These are phyloP conservation scores for Talaromyces atroroseus DNA, from an alignment of 2,329 filamentous ascomycete genomes.

Conservation along the genomic window DNA sequence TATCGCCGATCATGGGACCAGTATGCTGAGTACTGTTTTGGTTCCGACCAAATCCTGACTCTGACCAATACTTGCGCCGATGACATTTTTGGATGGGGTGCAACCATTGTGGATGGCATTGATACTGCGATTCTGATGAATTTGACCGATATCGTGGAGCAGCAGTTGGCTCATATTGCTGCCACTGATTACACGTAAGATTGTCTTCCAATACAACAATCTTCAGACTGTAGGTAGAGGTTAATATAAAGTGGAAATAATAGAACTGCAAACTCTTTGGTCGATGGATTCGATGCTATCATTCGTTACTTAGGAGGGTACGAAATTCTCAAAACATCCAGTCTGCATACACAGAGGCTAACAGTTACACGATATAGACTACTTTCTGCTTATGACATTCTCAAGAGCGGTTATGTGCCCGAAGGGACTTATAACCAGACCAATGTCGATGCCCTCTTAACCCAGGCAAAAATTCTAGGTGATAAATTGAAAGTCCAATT, in stretches of 20 bases:
- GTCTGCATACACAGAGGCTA: not conserved
- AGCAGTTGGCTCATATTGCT: slow-evolving; percentile 19
- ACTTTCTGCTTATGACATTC: slow-evolving; percentile 19
- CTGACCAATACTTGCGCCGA: slow-evolving; percentile 16
- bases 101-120: slow-evolving; percentile 20
- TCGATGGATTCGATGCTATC: slow-evolving; percentile 20
- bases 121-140: slow-evolving; percentile 22
- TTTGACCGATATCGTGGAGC: slow-evolving; percentile 20
- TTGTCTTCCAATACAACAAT: not conserved
- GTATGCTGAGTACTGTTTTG: slow-evolving; percentile 20
- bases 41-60: slow-evolving; percentile 18
- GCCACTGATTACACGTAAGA: slow-evolving; percentile 19
- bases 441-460: slow-evolving; percentile 18
- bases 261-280: slow-evolving; percentile 15
- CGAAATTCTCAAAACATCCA: not conserved
- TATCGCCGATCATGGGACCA: slow-evolving; percentile 19
- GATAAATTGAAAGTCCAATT: slow-evolving; percentile 19
- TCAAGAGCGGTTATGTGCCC: slow-evolving; percentile 19
- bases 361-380: slow-evolving; percentile 11
- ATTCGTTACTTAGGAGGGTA: slow-evolving; percentile 21
- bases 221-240: not conserved
- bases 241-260: not conserved
- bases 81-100: slow-evolving; percentile 21
- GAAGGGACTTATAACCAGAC: slow-evolving; percentile 17
- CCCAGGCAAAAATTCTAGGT: slow-evolving; percentile 18